Base-by-base conservation (phyloP, 345 rosid genomes). In the Citrus mangshanensis region DNA sequence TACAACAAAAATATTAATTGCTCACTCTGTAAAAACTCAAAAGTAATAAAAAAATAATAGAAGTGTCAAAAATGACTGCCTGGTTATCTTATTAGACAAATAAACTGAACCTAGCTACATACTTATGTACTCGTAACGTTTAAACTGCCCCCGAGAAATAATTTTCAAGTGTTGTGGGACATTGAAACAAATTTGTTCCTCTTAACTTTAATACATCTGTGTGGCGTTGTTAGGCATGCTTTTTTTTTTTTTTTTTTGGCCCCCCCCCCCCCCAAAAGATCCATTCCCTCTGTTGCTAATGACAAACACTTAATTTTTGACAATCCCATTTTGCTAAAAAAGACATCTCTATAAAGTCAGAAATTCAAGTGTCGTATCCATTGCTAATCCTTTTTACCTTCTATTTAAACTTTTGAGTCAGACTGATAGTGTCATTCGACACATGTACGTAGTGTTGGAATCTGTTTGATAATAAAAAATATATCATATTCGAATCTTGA, bases 241-340 rank as follows among this genome's bases (percentile, higher is more conserved):
- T 79, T 21, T 0, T 12, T 70, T 0, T 9, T 54, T 5, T 51
- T 51, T 51, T 14, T 0, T 4, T 32, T 32, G 3, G 5, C 34
- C 34, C 5, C 34, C 34, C 78, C 0, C 0, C 34, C 34, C 5
- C 34, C 34, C 78, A 9, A 38, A 77, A 83, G 75, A 68, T 83
- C 16, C 85, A 83, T 83, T 77, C 78, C 85, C 81, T 62, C 5
- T 35, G 66, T 32, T 75, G 55, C 85, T 64, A 82, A 40, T 38
- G 74, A 82, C 85, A 82, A 77, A 72, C 42, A 10, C 21, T 4
- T 14, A 19, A 25, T 27, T 40, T 46, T 34, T 73, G 49, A 22
- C 56, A 66, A 73, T 40, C 46, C 16, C 40, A 49, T 58, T 58
- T 18, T 1, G 64, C 56, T 30, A 34, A 46, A 27, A 27, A 27